These are phyloP conservation scores for Rhynchospora breviuscula DNA, from an alignment of 176 grass and related monocot species.

Conservation along the genomic window DNA sequence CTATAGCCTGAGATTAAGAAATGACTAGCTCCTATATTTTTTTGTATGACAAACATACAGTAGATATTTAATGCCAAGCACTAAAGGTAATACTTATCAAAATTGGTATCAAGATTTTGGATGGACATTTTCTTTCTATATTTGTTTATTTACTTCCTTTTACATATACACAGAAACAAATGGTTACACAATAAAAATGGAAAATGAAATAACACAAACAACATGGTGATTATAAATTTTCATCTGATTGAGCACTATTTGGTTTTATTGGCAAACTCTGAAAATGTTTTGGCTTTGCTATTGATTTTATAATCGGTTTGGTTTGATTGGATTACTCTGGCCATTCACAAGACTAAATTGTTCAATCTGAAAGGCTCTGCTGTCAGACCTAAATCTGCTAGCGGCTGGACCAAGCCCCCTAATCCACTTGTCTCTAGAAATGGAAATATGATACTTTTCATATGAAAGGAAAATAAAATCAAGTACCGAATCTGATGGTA, in stretches of 20 bases:
- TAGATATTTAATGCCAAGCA: neutral
- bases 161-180: constrained; percentile 71
- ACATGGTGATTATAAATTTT: neutral
- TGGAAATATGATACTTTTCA: neutral
- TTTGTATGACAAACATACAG: neutral
- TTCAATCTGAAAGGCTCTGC: neutral
- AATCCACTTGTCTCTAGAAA: neutral
- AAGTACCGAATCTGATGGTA: neutral
- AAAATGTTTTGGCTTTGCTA: neutral
- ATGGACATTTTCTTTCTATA: too few species aligned
- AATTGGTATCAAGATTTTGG: neutral
- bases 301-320: neutral
- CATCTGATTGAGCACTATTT: neutral
- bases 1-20: neutral
- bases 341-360: neutral
- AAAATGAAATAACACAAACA: neutral
- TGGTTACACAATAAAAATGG: constrained; percentile 28
- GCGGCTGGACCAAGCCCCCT: neutral
- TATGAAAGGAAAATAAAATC: neutral
- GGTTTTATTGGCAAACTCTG: neutral
- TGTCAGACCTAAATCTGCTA: neutral
- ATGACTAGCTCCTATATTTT: neutral
- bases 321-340: neutral
- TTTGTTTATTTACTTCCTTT: neutral
- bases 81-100: neutral